Evolutionary conservation across 495 filamentous ascomycete species (phyloP), one percentile per base, ranked within the genome.

Genomic region (Evansstolkia leycettana): DNA sequence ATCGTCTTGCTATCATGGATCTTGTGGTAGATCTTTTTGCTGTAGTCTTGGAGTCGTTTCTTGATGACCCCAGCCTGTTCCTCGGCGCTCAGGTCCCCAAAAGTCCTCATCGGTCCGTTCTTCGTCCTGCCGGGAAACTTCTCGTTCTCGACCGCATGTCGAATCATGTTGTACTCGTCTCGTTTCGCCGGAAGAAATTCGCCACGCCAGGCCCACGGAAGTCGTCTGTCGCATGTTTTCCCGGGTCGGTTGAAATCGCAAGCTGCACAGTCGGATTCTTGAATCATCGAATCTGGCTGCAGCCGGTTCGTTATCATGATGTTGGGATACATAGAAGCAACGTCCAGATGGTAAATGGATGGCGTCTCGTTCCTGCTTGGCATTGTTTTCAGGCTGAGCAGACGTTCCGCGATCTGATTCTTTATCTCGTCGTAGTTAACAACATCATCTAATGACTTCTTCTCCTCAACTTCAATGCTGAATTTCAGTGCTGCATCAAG

Each of bases 251-350:
- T 99, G 70, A 99, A 99, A 48, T 99, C 90, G 54, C 90, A 99
- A 6, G 92, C 87, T 0, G 90, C 90, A 49, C 90, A 99, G 42
- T 90, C 80, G 2, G 92, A 88, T 51, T 99, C 90, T 30, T 87
- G 61, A 26, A 96, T 94, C 85, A 99, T 90, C 3, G 92, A 96
- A 54, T 99, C 90, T 1, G 90, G 90, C 38, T 99, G 90, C 19
- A 99, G 60, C 47, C 90, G 84, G 50, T 99, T 99, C 7, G 92
- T 99, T 3, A 90, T 96, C 92, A 99, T 99, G 58, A 99, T 99
- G 53, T 99, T 99, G 12, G 90, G 90, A 55, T 99, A 99, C 90
- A 99, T 99, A 34, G 90, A 94, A 11, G 90, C 90, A 31, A 99
- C 90, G 47, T 99, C 90, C 52, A 99, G 67, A 67, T 99, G 90